Base-by-base conservation (phyloP, 2,329 filamentous ascomycete genomes). In the Penicillium sp. region DNA sequence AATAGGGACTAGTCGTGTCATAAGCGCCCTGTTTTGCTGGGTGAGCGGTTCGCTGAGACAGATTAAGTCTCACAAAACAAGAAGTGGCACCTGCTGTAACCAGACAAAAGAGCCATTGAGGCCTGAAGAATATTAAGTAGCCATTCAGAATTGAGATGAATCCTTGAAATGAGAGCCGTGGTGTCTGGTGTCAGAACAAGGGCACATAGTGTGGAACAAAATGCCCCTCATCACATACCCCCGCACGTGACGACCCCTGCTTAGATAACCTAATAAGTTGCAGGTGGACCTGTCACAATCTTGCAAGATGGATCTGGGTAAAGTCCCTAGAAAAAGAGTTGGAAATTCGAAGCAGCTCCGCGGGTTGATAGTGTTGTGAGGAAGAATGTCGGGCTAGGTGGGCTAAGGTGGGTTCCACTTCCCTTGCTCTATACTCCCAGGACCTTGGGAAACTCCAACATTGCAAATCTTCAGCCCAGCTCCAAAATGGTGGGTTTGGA, bases 11-110 rank as follows among this genome's bases (percentile, higher is more conserved):
- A 65, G 65, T 61, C 65, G 65, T 64, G 59, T 58, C 56, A 59
- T 72, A 71, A 71, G 70, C 70, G 69, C 69, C 69, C 59, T 63
- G 58, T 56, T 61, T 53, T 62, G 16, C 47, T 56, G 60, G 60
- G 60, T 63, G 60, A 72, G 69, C 66, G 67, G 64, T 63, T 71
- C 63, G 64, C 61, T 61, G 59, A 63, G 59, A 63, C 64, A 59
- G 56, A 57, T 52, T 53, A 60, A 63, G 59, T 61, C 57, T 60
- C 57, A 58, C 49, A 50, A 47, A 41, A 52, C 31, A 41, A 52
- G 53, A 12, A 34, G 53, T 52, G 50, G 32, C 13, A 44, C 50
- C 37, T 44, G 35, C 56, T 60, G 54, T 45, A 55, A 32, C 42
- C 52, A 55, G 53, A 46, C 18, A 15, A n/a, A 50, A 23, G 46